Base-by-base conservation (phyloP, 352 stramenopile genomes). In the Phytopythium chamaehyphon region DNA sequence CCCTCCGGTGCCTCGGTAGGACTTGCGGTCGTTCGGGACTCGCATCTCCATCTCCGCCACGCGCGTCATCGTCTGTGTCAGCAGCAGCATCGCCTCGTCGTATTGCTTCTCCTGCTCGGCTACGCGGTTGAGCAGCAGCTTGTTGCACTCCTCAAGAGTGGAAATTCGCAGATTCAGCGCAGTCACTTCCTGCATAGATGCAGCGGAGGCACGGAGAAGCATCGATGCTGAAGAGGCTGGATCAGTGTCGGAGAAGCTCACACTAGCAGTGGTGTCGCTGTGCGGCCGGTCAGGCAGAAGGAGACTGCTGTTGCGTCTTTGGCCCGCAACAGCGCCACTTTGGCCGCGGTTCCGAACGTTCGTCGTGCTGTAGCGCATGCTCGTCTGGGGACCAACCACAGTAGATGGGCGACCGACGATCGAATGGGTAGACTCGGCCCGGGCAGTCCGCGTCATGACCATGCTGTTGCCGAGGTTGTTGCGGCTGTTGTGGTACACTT, bases 11-110 rank as follows among this genome's bases (percentile, higher is more conserved):
- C 63, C 71, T 48, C 69, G 59, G 23, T 66, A 74, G 23, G 60
- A 67, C 54, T 84, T 84, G 47, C 57, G 57, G 12, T 68, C 67
- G 16, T 77, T 73, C 5, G 79, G 74, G 47, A 86, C 22, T 40
- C 75, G 79, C 24, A 90, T 83, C 62, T 93, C 83, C 62, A 93
- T 83, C 59, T 93, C 78, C 8, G 81, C 81, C 26, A 93, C 74
- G 47, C 83, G 78, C 23, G 83, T 91, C 80, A 93, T 90, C 36
- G 83, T 93, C 49, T 88, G 82, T 10, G 79, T 90, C 19, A 93
- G 66, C 54, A 93, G 57, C 57, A 93, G 64, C 83, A 92, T 93
- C 21, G 80, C 82, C 55, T 93, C 78, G 47, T 88, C 82, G 66
- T 93, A 90, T 58, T 93, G 83, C 40, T 85, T 88, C 68, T 93